These are phyloP conservation scores for Oldenlandia corymbosa DNA, from an alignment of 257 asterid genomes.

Conservation along the genomic window DNA sequence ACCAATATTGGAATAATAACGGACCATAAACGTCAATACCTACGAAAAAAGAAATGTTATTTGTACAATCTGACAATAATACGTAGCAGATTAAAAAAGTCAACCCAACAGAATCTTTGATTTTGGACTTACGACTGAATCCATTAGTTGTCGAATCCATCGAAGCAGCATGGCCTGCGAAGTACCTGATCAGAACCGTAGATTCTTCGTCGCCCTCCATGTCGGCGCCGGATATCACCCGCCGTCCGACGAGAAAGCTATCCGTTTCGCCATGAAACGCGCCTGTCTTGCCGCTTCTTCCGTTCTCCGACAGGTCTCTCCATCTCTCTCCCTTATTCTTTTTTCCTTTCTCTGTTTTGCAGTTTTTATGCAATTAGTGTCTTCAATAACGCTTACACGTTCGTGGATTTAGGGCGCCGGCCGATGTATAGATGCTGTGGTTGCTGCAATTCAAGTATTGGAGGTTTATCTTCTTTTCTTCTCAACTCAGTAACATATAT, in stretches of 20 bases:
- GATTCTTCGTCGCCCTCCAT: constrained; percentile 84
- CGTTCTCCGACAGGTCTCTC: constrained; percentile 54
- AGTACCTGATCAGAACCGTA: constrained; percentile 27
- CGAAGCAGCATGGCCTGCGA: constrained; percentile 45
- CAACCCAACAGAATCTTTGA: too few species aligned
- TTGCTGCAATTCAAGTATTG: constrained; percentile 72
- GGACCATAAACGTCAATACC: too few species aligned
- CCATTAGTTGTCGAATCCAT: not conserved
- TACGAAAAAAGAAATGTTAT: too few species aligned
- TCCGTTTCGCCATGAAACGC: constrained; percentile 72
- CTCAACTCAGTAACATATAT: not conserved
- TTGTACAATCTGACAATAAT: too few species aligned
- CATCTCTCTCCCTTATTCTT: not conserved
- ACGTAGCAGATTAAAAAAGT: too few species aligned
- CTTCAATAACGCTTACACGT: too few species aligned
- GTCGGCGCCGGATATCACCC: constrained; percentile 94
- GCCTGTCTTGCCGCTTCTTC: constrained; percentile 80
- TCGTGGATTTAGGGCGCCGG: constrained; percentile 48
- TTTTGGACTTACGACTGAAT: too few species aligned
- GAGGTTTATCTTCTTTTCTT: constrained; percentile 45
- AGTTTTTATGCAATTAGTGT: constrained; percentile 3
- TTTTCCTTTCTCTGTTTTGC: not conserved
- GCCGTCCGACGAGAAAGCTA: constrained; percentile 75
- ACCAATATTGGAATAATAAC: too few species aligned
- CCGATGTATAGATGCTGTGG: constrained; percentile 78